Evolutionary conservation across 2,329 filamentous ascomycete genomes (phyloP).

Genomic region (Cercospora zeina): DNA sequence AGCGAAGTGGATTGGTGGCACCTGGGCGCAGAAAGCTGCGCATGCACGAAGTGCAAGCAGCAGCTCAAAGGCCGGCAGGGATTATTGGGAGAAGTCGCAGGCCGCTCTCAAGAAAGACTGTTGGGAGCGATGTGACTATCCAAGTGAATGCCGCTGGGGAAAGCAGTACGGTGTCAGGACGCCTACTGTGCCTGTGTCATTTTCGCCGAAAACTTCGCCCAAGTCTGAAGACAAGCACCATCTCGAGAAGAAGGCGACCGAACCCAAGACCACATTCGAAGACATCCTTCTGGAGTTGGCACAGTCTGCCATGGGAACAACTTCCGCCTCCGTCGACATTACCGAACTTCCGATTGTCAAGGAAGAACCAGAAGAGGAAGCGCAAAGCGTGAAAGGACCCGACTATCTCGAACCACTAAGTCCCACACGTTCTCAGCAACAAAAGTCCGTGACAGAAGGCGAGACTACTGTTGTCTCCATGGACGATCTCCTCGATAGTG

Average conservation of each 20-base stretch:
- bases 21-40: slow-evolving; percentile 22
- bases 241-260: slow-evolving; percentile 17
- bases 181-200: slow-evolving; percentile 18
- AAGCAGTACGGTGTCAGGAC: slow-evolving; percentile 37
- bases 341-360: slow-evolving; percentile 5
- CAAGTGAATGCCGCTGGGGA: slow-evolving; percentile 49
- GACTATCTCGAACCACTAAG: slow-evolving; percentile 28
- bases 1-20: slow-evolving; percentile 28
- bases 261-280: slow-evolving; percentile 33
- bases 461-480: slow-evolving; percentile 33
- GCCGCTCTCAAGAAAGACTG: slow-evolving; percentile 41
- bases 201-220: background rate
- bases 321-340: slow-evolving; percentile 19
- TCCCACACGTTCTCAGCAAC: slow-evolving; percentile 10
- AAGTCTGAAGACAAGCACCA: background rate
- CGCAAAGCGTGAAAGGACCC: background rate
- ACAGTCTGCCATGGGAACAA: slow-evolving; percentile 10
- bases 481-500: slow-evolving; percentile 35
- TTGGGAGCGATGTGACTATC: slow-evolving; percentile 50
- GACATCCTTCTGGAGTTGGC: slow-evolving; percentile 30
- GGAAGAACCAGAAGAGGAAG: slow-evolving; percentile 9
- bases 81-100: slow-evolving; percentile 15
- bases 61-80: background rate
- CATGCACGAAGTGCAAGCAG: slow-evolving; percentile 3
- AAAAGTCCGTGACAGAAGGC: slow-evolving; percentile 22